Conservation (phyloP, 441 rosid species). For the Pelargonium cotyledonis region DNA sequence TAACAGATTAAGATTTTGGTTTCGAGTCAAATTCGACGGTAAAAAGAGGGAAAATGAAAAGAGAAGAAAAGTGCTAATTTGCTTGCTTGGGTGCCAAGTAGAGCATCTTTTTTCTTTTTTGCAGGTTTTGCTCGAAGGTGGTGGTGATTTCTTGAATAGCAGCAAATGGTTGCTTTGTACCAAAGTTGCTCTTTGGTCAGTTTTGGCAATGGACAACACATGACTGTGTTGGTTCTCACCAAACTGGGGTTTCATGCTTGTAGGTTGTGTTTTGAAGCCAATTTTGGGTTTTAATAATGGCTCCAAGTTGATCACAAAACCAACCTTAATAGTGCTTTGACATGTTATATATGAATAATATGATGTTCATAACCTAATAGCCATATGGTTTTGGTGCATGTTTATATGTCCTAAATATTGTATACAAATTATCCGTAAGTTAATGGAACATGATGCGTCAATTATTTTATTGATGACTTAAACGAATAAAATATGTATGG, state of each 20-base stretch:
- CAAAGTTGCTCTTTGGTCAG: background rate
- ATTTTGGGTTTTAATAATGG: background rate
- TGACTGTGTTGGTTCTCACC: background rate
- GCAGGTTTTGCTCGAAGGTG: background rate
- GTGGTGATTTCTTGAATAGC: background rate
- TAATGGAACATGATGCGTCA: no score
- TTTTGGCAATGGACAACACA: constrained; percentile 1
- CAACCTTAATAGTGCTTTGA: background rate
- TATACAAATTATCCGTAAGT: no score
- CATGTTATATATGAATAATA: background rate
- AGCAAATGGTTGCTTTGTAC: background rate
- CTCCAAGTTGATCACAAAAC: background rate
- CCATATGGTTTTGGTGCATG: background rate
- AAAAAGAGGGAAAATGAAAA: no score
- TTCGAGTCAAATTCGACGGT: no score
- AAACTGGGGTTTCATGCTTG: background rate
- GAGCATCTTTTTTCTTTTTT: background rate
- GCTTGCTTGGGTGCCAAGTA: background rate
- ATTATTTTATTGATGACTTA: no score
- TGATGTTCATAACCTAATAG: no score
- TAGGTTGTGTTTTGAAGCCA: background rate
- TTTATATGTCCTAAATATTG: no score
- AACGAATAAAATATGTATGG: no score
- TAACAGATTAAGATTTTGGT: no score
- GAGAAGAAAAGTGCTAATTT: background rate